phyloP scores from a whole-genome alignment of 805 yeast species.

The Groenewaldozyma salmanticensis region DNA sequence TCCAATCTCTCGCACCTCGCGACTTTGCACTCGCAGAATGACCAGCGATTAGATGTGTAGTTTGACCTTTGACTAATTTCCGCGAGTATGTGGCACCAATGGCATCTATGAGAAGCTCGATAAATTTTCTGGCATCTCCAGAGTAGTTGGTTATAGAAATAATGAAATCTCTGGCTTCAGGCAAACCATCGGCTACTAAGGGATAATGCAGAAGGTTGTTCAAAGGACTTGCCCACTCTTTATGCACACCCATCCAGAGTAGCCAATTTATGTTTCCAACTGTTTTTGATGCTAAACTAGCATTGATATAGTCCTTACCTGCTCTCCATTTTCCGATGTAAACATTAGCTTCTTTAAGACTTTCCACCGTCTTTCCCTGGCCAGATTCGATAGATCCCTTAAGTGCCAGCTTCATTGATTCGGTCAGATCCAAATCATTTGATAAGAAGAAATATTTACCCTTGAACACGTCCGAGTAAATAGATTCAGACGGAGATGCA shows the following conservation, averaged over 20 bases:
- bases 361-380: constrained; percentile 43
- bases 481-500: neutral
- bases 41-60: constrained; percentile 67
- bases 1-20: constrained; percentile 65
- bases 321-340: constrained; percentile 55
- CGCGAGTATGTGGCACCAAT: constrained; percentile 73
- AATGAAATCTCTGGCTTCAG: constrained; percentile 42
- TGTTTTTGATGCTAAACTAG: constrained; percentile 32
- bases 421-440: constrained; percentile 46
- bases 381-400: constrained; percentile 35
- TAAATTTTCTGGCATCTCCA: constrained; percentile 73
- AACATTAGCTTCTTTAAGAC: constrained; percentile 30
- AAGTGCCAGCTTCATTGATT: constrained; percentile 32
- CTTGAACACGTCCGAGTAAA: constrained; percentile 23
- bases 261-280: constrained; percentile 74
- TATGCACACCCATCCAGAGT: constrained; percentile 50
- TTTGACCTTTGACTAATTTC: constrained; percentile 42
- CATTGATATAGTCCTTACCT: constrained; percentile 45
- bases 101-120: constrained; percentile 50
- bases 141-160: constrained; percentile 71
- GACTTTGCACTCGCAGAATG: constrained; percentile 63
- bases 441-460: constrained; percentile 43
- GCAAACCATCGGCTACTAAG: constrained; percentile 40
- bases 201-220: constrained; percentile 64
- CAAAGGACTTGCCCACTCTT: constrained; percentile 46